Base-by-base conservation (phyloP, 257 asterid species). In the Verbascum thapsus region DNA sequence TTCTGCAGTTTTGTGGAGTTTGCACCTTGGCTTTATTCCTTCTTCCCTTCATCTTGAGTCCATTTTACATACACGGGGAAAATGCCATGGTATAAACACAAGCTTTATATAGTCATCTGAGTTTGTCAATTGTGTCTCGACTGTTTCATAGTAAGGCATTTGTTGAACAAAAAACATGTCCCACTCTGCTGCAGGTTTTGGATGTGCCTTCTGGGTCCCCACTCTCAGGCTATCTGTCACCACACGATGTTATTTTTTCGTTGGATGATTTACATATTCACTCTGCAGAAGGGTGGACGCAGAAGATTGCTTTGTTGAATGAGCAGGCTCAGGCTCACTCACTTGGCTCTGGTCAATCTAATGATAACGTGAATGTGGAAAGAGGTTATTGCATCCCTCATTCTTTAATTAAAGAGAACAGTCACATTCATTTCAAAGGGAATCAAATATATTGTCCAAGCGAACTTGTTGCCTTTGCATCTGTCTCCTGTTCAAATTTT, bases 341-440 rank as follows among this genome's bases (percentile, higher is more conserved):
- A 3, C 55, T 26, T 61, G 65, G 53, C 63, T 69, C 69, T 69
- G 71, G 62, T 60, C 80, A 66, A 55, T 48, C 63, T 43, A 57
- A 64, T 66, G 66, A 38, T 64, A 40, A 58, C 19, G 44, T 15
- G 41, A 71, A 71, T 66, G 45, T 63, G 51, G 71, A 51, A 40
- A 83, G 68, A 38, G 88, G 98, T 59, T 91, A 88, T 41, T 91
- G 96, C 71, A 65, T 88, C 54, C 96, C 96, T 30, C 38, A 64
- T 58, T 74, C 85, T 64, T 67, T 83, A 59, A 71, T 70, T 67
- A 78, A 74, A 64, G 73, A 69, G 71, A 77, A 84, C 74, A 69
- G 60, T 37, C 74, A 53, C 49, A 17, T 74, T 73, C 76, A 64
- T 8, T 59, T 61, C 67, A 61, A 75, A 63, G 68, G 75, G 78